Evolutionary conservation across 176 grass and related monocot species (phyloP), one percentile per base, ranked within the genome.

Genomic region (Otatea glauca): DNA sequence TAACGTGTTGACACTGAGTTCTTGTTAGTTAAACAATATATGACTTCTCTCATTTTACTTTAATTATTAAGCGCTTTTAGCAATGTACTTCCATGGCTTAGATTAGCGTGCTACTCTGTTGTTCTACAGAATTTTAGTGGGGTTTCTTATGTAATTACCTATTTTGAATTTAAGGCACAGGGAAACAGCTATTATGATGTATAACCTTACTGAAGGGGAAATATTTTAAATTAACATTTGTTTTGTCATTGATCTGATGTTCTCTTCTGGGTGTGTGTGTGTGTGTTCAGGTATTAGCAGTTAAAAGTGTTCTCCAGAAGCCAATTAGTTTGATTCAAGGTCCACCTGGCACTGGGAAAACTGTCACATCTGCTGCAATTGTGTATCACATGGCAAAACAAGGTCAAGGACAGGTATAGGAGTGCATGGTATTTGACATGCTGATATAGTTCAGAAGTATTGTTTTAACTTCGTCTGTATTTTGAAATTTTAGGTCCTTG

Each of bases 371-470:
- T 75, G 97, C 97, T 81, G 93, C 97, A 84, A 94, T 99, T 84
- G 97, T 99, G 27, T 99, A 99, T 90, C 97, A 99, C 92, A 99
- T 99, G 97, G 91, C 97, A 75, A 99, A 99, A 91, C 97, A 99
- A 89, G 93, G 97, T 17, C 97, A 96, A 88, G 97, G 97, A 56
- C 97, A 99, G 93, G 97, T 99, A 96, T 65, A 75, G 20, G 16
- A 84, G n/a, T 29, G 10, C 29, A 60, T 69, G 41, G 7, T 75
- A 51, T 77, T 87, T 83, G 44, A 43, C 14, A n/a, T 56, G 32
- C 16, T 81, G 60, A 78, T 62, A 86, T 84, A 61, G 80, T 32
- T 81, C 11, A 4, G 9, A 25, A 32, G 3, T 60, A 74, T 65
- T 71, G 48, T 81, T 21, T 75, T 67, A 72, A 56, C 54, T 60